Evolutionary conservation across 495 filamentous ascomycete species (phyloP).

Genomic region (Parachaetomium inaequale): DNA sequence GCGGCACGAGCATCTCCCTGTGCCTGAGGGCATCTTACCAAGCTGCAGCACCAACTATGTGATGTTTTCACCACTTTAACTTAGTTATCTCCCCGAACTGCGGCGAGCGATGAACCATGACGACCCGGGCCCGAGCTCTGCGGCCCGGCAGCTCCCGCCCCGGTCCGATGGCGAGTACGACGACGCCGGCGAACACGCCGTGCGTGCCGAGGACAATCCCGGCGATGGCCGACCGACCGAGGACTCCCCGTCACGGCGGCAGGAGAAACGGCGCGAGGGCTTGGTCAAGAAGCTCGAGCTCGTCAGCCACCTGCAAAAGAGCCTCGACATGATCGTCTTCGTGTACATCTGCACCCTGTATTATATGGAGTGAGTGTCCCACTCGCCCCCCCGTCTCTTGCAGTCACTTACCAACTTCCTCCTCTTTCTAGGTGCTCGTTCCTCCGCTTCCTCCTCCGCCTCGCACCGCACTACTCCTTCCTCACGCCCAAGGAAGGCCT

Average conservation of each 20-base stretch:
- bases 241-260: neutral
- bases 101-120: slow-evolving; percentile 65
- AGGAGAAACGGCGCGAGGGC: slow-evolving; percentile 36
- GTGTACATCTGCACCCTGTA: slow-evolving; percentile 77
- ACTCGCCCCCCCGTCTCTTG: neutral
- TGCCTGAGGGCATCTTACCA: neutral
- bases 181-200: slow-evolving; percentile 11
- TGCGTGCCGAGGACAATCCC: neutral
- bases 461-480: slow-evolving; percentile 67
- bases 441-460: slow-evolving; percentile 64
- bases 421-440: slow-evolving; percentile 65
- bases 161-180: slow-evolving; percentile 29
- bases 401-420: neutral
- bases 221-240: slow-evolving; percentile 9
- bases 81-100: slow-evolving; percentile 12
- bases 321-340: slow-evolving; percentile 77
- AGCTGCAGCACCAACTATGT: slow-evolving; percentile 13
- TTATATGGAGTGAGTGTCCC: slow-evolving; percentile 75
- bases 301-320: slow-evolving; percentile 65
- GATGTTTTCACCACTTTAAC: neutral
- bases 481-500: slow-evolving; percentile 70
- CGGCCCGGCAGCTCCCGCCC: slow-evolving; percentile 44
- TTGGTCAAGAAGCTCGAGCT: slow-evolving; percentile 59
- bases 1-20: slow-evolving; percentile 1
- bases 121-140: slow-evolving; percentile 56